Evolutionary conservation across 805 yeast genomes (phyloP).

Genomic region (Metschnikowia baotianmanensis): DNA sequence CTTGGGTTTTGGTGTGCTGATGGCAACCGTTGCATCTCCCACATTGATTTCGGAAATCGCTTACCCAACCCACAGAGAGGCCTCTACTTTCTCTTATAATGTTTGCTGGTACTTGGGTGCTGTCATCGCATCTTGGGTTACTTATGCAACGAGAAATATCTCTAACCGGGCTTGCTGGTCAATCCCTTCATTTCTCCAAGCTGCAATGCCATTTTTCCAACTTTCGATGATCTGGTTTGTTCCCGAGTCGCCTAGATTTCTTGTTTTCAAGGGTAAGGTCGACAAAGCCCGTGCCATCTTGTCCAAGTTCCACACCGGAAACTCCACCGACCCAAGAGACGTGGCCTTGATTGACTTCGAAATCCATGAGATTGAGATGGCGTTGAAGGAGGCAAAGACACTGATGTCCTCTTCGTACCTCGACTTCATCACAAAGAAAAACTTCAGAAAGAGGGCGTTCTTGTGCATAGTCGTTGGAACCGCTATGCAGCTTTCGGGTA

Average conservation of each 20-base stretch:
- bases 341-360: conserved; percentile 21
- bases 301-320: conserved; percentile 40
- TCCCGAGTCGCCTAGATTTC: conserved; percentile 52
- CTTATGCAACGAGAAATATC: conserved; percentile 42
- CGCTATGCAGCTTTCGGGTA: conserved; percentile 49
- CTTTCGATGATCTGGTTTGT: conserved; percentile 22
- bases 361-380: conserved; percentile 24
- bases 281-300: conserved; percentile 45
- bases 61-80: conserved; percentile 41
- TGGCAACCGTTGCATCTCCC: conserved; percentile 46
- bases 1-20: conserved; percentile 46
- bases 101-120: conserved; percentile 55
- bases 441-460: conserved; percentile 42
- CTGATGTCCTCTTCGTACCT: conserved; percentile 37
- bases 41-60: conserved; percentile 49
- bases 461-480: conserved; percentile 33
- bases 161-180: conserved; percentile 45
- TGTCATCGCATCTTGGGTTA: conserved; percentile 50
- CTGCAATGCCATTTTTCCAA: conserved; percentile 45
- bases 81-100: conserved; percentile 42
- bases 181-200: conserved; percentile 53
- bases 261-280: conserved; percentile 37
- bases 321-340: conserved; percentile 26
- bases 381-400: conserved; percentile 39
- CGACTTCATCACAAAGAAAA: conserved; percentile 38